Base-by-base conservation (phyloP, 2,329 filamentous ascomycete species). In the Septoria petroselini region DNA sequence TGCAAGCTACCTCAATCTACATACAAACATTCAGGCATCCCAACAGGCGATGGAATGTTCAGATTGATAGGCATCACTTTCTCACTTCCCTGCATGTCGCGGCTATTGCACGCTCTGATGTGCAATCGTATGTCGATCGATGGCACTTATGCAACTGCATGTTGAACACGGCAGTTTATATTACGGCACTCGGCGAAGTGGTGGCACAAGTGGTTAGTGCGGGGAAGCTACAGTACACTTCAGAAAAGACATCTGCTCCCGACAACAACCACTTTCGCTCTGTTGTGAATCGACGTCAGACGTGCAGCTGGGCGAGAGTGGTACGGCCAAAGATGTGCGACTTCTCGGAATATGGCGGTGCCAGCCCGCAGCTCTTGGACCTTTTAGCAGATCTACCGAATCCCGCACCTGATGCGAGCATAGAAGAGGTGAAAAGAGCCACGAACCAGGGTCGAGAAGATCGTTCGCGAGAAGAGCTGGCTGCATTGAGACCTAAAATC, bases 261-360 rank as follows among this genome's bases (percentile, higher is more conserved):
- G 7, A 30, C 27, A 30, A 30, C 27, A 30, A 30, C 27, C 12
- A 30, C 27, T 30, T n/a, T n/a, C n/a, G n/a, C 27, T 30, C 27
- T 30, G 27, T 30, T 30, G 27, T 30, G 12, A n/a, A n/a, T n/a
- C n/a, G n/a, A n/a, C n/a, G n/a, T n/a, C n/a, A n/a, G n/a, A n/a
- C n/a, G n/a, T n/a, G n/a, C n/a, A n/a, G n/a, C n/a, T n/a, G n/a
- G n/a, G n/a, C n/a, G 23, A 5, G 9, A 27, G 23, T 27, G 9
- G 5, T 9, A 27, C 23, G 9, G 23, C 5, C 23, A 9, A 37
- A 19, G 15, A 57, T 57, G 54, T 33, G 37, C 33, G 54, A 58
- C 34, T 58, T 56, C 43, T 52, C 56, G 7, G 17, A 49, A 18
- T 58, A 58, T 37, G 49, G 49, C 31, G 51, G 54, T 12, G 45